Evolutionary conservation across 305 asterid species (phyloP).

Genomic region (Fraxinus latifolia): DNA sequence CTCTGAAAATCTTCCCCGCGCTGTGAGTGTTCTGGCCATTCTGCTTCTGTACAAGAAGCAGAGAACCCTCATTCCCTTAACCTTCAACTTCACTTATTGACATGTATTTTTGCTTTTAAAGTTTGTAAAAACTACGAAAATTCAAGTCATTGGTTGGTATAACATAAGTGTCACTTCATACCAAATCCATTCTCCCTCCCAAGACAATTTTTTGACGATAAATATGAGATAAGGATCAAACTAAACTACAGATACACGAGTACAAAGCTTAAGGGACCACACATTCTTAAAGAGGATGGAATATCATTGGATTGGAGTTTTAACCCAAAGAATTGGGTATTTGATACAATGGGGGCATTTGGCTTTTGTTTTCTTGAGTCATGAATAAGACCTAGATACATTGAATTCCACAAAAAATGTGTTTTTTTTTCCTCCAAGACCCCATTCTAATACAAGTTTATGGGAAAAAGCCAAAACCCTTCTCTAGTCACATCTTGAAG

Average conservation of each 20-base stretch:
- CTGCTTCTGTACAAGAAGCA: no score
- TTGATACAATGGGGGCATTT: background rate
- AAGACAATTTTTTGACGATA: background rate
- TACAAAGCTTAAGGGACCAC: constrained; percentile 33
- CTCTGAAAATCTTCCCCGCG: no score
- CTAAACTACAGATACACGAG: constrained; percentile 12
- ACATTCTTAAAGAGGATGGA: constrained; percentile 9
- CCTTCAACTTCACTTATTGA: background rate
- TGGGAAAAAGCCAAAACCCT: constrained; percentile 2
- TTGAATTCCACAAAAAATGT: constrained; percentile 11
- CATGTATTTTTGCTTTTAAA: background rate
- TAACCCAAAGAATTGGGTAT: constrained; percentile 9
- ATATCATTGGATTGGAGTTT: background rate
- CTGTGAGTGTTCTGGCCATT: no score
- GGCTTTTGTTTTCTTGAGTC: background rate
- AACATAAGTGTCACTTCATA: background rate
- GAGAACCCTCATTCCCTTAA: background rate
- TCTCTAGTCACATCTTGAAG: constrained; percentile 5
- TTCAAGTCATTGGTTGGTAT: background rate
- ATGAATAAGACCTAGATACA: constrained; percentile 21
- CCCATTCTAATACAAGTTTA: constrained; percentile 13
- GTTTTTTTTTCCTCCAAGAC: background rate
- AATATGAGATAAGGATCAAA: constrained; percentile 7
- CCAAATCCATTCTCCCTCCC: background rate
- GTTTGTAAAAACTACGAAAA: background rate